Base-by-base conservation (phyloP, 73 alveolate genomes). In the Paramecium sonneborni region DNA sequence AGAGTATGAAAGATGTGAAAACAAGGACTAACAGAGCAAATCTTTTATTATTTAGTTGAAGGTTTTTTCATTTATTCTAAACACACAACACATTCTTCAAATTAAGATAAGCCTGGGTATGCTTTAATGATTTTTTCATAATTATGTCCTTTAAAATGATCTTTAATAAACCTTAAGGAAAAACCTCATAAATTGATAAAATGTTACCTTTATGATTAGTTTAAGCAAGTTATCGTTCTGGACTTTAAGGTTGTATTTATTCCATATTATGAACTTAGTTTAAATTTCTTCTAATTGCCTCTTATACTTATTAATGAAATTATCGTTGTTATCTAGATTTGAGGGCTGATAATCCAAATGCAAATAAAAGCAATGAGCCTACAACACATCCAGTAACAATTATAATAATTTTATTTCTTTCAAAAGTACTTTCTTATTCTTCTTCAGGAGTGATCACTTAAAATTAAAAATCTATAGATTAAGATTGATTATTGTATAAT, bases 11-110 rank as follows among this genome's bases (percentile, higher is more conserved):
- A 43, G 14, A 79, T 79, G 18, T 79, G 90, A 44, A 39, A 79
- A 79, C 90, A 79, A 39, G 90, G 90, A 21, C 76, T 79, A 3
- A 79, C 90, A 39, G 76, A 32, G 23, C 90, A 79, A 11, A 24
- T 74, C 44, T 35, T 39, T 34, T 37, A 11, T 20, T 15, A 12
- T 12, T 74, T 39, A 3, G 87, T 62, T 23, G 55, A n/a, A 12
- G 58, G 20, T 21, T 72, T 24, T 24, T 43, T 79, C 44, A 79
- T 23, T 38, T 57, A 39, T 44, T 79, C 90, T 34, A 79, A 46
- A 79, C 90, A 79, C 6, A 79, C 55, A 9, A 46, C 55, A 46
- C 90, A 79, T 41, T 79, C 90, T 41, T 79, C 90, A 79, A 79
- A 79, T 34, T 79, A 23, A 0, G 41, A 21, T 6, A 79, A 79